phyloP scores from a whole-genome alignment of 169 alveolate species.

The Cryptosporidium ubiquitum region DNA sequence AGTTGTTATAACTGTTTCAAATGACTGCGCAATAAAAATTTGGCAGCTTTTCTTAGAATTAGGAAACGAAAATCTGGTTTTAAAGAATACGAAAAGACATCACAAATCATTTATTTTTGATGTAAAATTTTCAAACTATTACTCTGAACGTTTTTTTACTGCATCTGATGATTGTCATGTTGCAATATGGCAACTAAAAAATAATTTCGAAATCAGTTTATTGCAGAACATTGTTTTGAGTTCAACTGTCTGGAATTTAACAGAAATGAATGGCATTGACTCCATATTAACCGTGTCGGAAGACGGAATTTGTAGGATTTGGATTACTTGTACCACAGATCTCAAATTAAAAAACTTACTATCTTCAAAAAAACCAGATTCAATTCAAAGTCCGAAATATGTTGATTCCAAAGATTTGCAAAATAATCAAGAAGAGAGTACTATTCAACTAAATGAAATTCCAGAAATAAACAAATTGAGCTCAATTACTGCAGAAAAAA shows the following conservation, averaged over 20 bases:
- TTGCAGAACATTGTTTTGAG: slow-evolving; percentile 1
- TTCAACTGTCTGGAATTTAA: slow-evolving; percentile 50
- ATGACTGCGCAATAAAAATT: slow-evolving; percentile 38
- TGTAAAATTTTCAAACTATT: slow-evolving; percentile 14
- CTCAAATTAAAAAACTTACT: neutral
- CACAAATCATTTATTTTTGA: slow-evolving; percentile 58
- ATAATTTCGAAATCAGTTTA: neutral
- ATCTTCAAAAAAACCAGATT: neutral
- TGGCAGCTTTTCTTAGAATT: slow-evolving; percentile 27
- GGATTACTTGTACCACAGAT: slow-evolving; percentile 15
- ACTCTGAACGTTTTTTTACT: slow-evolving; percentile 31
- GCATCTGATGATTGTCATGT: slow-evolving; percentile 64
- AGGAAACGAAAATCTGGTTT: slow-evolving; percentile 4
- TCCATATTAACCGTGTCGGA: slow-evolving; percentile 44
- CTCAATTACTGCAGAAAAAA: neutral
- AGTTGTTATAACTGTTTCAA: slow-evolving; percentile 42
- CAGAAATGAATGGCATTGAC: slow-evolving; percentile 20
- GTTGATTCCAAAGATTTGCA: neutral
- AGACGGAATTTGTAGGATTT: slow-evolving; percentile 47
- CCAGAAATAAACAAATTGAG: slow-evolving; percentile 4
- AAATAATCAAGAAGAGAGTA: slow-evolving; percentile 1
- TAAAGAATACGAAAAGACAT: neutral
- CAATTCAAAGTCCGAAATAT: neutral
- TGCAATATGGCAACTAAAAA: slow-evolving; percentile 18
- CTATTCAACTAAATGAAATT: neutral